Evolutionary conservation across 192 early-diverging fungal genomes (phyloP), one percentile per base, ranked within the genome.

Genomic region (Funneliformis geosporum): DNA sequence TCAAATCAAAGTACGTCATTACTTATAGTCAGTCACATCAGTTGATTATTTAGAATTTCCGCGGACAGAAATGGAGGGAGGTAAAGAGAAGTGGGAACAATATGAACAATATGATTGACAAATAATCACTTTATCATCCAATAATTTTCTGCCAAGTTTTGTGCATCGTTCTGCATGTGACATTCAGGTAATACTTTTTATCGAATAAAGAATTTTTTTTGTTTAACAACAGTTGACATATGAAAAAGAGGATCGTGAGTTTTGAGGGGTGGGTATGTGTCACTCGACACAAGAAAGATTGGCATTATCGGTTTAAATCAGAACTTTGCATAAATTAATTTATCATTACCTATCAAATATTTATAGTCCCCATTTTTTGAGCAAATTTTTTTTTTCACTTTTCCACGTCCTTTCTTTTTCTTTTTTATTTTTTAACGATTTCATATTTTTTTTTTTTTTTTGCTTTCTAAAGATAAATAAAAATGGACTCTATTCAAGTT

Each of bases 91-190:
- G 33, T 33, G 33, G n/a, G 33, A 33, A 33, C 33, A 33, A 55
- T 55, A 14, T 55, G 50, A 21, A 16, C 50, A 21, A 55, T 18
- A 55, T 55, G 1, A 7, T 18, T 55, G 47, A 18, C 16, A 50
- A 47, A 50, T 16, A 55, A n/a, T 55, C 21, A 21, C 21, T 21
- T 55, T 21, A 55, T 55, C 50, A 21, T 55, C 50, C 50, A 55
- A 55, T 55, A 55, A 55, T 55, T 21, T 55, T 55, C 50, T 21
- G 50, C 50, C 50, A 55, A 55, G 50, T 55, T 55, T 21, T 55
- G 66, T 39, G 28, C 66, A 68, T 68, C 14, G 28, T 68, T 68
- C 18, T 8, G 66, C 66, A 68, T 28, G 27, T 68, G 28, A 33
- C 66, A 67, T 11, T 33, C 39, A 28, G 12, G 8, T 40, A 28